These are phyloP conservation scores for Cenococcum geophilum DNA, from an alignment of 495 filamentous ascomycete species.

Conservation along the genomic window DNA sequence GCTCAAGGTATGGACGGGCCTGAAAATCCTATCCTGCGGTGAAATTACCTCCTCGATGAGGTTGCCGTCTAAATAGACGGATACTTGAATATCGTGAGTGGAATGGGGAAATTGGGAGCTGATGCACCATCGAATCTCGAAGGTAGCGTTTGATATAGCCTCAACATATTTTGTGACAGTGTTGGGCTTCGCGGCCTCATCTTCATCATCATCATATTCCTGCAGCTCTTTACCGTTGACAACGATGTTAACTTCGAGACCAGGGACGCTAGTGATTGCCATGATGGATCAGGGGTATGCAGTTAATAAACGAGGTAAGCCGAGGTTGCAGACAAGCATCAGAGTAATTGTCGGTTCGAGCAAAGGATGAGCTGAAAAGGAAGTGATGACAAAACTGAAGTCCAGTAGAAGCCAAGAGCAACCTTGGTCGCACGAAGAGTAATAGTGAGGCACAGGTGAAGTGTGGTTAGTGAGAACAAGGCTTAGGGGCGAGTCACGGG, in stretches of 20 bases:
- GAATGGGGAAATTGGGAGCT: background rate
- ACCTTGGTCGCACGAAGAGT: no score
- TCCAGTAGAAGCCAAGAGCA: no score
- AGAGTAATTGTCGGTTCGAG: background rate
- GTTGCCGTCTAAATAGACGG: background rate
- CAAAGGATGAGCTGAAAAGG: background rate
- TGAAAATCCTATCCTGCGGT: background rate
- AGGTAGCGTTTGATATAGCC: slow-evolving; percentile 1
- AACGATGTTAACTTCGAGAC: slow-evolving; percentile 16
- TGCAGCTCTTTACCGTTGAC: slow-evolving; percentile 6
- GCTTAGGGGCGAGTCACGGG: no score
- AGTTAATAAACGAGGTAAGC: background rate
- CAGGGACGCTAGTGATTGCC: slow-evolving; percentile 14
- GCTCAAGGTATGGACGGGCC: background rate
- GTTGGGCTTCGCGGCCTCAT: background rate
- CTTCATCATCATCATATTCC: slow-evolving; percentile 23
- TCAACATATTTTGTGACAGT: slow-evolving; percentile 18
- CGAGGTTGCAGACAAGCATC: background rate
- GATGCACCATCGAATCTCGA: background rate
- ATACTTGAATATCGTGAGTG: background rate
- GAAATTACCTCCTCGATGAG: background rate
- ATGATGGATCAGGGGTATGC: slow-evolving; percentile 4
- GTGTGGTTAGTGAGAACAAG: no score
- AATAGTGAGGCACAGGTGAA: no score
- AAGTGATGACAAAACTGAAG: no score